A percentile compares a stretch with the other conserved stretches of the same genome.
phyloP scores from a whole-genome alignment of 495 filamentous ascomycete species.

The Cryomyces minteri region DNA sequence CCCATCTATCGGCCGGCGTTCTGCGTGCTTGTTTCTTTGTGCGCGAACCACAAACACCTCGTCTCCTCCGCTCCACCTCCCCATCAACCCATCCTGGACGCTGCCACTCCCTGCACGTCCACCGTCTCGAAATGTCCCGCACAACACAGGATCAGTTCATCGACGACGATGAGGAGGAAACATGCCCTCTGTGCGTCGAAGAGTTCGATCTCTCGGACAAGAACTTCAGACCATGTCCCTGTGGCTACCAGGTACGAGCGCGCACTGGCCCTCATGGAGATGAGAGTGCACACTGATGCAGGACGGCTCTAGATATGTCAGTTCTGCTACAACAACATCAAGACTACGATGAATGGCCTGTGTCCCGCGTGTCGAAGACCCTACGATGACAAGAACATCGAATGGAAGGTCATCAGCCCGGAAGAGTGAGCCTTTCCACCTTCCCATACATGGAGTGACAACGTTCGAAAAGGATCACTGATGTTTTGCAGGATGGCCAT shows the following conservation, averaged over 20 bases:
- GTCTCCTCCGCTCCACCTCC: background rate
- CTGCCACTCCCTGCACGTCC: background rate
- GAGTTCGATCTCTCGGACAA: conserved; percentile 95
- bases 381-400: conserved; percentile 91
- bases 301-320: conserved; percentile 64
- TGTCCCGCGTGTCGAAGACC: conserved; percentile 90
- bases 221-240: conserved; percentile 94
- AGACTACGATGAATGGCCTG: conserved; percentile 81
- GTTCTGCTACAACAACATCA: conserved; percentile 99
- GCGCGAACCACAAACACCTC: no score
- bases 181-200: conserved; percentile 83
- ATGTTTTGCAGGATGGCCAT: conserved; percentile 11
- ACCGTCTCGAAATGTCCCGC: conserved; percentile 30
- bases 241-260: conserved; percentile 77
- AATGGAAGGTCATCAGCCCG: conserved; percentile 80
- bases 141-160: conserved; percentile 87
- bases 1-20: no score
- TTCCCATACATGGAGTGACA: background rate
- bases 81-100: background rate
- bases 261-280: background rate
- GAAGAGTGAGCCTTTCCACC: conserved; percentile 55
- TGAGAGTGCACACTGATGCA: background rate
- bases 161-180: conserved; percentile 82
- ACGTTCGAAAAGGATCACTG: conserved; percentile 2
- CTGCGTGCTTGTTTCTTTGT: no score